Evolutionary conservation across 2,329 filamentous ascomycete species (phyloP).

Genomic region (Cladophialophora psammophila): DNA sequence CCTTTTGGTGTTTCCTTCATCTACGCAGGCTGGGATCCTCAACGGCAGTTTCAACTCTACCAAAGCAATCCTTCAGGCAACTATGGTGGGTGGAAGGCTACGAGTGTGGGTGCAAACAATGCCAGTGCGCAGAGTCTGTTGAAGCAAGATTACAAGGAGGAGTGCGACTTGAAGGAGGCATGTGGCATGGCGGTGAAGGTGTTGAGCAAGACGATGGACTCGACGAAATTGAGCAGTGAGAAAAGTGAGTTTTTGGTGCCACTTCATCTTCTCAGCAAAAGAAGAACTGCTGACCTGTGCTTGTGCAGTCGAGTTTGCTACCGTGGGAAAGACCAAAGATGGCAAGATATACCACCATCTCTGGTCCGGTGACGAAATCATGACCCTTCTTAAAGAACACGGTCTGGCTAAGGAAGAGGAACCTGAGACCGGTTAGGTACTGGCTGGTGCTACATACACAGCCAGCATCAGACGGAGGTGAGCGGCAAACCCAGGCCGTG

Average conservation of each 20-base stretch:
- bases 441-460: background rate
- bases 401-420: conserved; percentile 88
- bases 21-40: conserved; percentile 96
- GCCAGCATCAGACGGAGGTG: background rate
- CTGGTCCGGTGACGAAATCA: conserved; percentile 97
- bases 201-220: conserved; percentile 99
- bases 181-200: conserved; percentile 98
- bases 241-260: conserved; percentile 75
- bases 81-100: conserved; percentile 99
- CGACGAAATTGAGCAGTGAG: conserved; percentile 97
- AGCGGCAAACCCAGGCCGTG: background rate
- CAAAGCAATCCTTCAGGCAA: conserved; percentile 99
- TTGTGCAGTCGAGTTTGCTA: conserved; percentile 88
- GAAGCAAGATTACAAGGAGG: conserved; percentile 99
- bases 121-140: conserved; percentile 94
- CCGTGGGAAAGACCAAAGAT: conserved; percentile 91
- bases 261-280: background rate
- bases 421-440: conserved; percentile 61
- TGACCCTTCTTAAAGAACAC: conserved; percentile 90
- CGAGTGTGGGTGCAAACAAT: conserved; percentile 96
- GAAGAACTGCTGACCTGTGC: conserved; percentile 33
- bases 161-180: conserved; percentile 93
- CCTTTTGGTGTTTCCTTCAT: conserved; percentile 99
- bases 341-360: conserved; percentile 98
- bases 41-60: conserved; percentile 97